These are phyloP conservation scores for Metschnikowia gelsemii DNA, from an alignment of 805 yeast species.

Conservation along the genomic window DNA sequence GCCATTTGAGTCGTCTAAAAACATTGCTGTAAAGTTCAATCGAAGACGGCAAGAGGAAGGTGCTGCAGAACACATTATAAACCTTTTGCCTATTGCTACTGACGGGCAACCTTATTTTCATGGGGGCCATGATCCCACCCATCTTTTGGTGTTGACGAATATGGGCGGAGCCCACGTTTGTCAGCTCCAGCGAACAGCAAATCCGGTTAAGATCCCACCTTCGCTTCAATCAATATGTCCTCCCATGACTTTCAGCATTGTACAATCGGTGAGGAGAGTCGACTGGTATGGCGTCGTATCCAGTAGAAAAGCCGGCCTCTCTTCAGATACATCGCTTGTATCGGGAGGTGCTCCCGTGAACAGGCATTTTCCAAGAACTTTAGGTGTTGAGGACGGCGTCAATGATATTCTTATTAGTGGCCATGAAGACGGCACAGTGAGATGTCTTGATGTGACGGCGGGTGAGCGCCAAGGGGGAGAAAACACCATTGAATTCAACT, in stretches of 20 bases:
- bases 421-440: slow-evolving; percentile 77
- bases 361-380: slow-evolving; percentile 26
- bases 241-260: slow-evolving; percentile 53
- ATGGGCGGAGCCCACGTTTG: slow-evolving; percentile 58
- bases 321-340: slow-evolving; percentile 48
- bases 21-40: slow-evolving; percentile 28
- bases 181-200: slow-evolving; percentile 18
- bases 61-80: slow-evolving; percentile 26
- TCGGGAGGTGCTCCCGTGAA: slow-evolving; percentile 78
- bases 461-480: slow-evolving; percentile 51
- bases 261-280: slow-evolving; percentile 53
- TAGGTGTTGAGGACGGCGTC: slow-evolving; percentile 44
- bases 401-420: slow-evolving; percentile 68
- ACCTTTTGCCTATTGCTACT: slow-evolving; percentile 32
- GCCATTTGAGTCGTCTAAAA: slow-evolving; percentile 46
- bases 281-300: slow-evolving; percentile 74
- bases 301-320: slow-evolving; percentile 32
- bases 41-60: slow-evolving; percentile 17
- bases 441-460: slow-evolving; percentile 81
- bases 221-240: slow-evolving; percentile 79
- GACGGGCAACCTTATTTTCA: slow-evolving; percentile 67
- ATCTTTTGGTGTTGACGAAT: slow-evolving; percentile 56
- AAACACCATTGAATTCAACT: slow-evolving; percentile 32
- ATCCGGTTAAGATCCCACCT: slow-evolving; percentile 62
- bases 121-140: slow-evolving; percentile 76